These are phyloP conservation scores for Centella asiatica DNA, from an alignment of 129 eudicot genomes.

Conservation along the genomic window DNA sequence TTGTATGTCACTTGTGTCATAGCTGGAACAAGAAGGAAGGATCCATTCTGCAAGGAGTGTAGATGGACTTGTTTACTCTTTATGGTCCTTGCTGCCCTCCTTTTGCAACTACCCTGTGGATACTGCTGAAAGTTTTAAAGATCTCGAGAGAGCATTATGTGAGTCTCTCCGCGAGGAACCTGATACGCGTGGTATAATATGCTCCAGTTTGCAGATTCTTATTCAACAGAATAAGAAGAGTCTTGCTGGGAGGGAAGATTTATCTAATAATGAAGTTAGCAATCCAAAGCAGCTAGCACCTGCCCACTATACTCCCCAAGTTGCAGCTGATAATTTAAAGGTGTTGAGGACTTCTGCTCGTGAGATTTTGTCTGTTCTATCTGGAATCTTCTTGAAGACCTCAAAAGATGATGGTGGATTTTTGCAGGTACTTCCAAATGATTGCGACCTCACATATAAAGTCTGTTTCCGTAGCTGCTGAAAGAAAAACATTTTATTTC, in stretches of 20 bases:
- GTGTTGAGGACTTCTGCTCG: constrained; percentile 61
- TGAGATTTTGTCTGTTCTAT: constrained; percentile 47
- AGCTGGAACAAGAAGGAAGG: constrained; percentile 67
- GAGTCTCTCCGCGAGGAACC: constrained; percentile 53
- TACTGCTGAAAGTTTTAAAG: constrained; percentile 68
- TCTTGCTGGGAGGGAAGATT: constrained; percentile 37
- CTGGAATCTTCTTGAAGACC: constrained; percentile 47
- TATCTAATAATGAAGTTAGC: constrained; percentile 25
- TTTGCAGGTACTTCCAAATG: constrained; percentile 49
- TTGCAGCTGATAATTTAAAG: constrained; percentile 50
- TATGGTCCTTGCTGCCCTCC: constrained; percentile 90
- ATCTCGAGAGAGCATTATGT: constrained; percentile 51
- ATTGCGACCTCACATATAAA: neutral
- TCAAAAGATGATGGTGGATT: constrained; percentile 69
- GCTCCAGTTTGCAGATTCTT: constrained; percentile 77
- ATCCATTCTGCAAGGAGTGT: constrained; percentile 59
- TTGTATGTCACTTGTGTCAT: constrained; percentile 16
- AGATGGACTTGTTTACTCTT: constrained; percentile 68
- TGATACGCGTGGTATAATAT: constrained; percentile 76
- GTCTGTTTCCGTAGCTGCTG: neutral
- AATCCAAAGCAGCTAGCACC: constrained; percentile 42
- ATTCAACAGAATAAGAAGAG: constrained; percentile 69
- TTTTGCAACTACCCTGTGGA: constrained; percentile 90
- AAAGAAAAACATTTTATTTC: neutral
- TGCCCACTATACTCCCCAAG: constrained; percentile 46